These are phyloP conservation scores for Lepraria neglecta DNA, from an alignment of 495 filamentous ascomycete genomes.

Conservation along the genomic window DNA sequence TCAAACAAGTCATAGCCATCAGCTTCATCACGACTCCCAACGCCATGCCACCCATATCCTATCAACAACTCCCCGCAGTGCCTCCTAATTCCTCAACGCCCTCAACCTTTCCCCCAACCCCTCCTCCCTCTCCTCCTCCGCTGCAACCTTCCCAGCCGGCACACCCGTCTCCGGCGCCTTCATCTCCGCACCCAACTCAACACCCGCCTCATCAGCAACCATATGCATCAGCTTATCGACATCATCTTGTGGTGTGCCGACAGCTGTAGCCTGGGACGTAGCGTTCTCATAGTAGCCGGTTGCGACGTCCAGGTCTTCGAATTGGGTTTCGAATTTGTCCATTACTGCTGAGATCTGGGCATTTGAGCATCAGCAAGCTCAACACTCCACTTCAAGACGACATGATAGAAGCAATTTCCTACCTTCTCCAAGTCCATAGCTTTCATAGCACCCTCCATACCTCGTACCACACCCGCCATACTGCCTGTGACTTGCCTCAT, in stretches of 20 bases:
- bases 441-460: slow-evolving; percentile 62
- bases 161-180: slow-evolving; percentile 38
- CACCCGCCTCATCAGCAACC: slow-evolving; percentile 74
- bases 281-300: slow-evolving; percentile 81
- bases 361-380: too few species aligned
- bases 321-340: slow-evolving; percentile 76
- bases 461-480: slow-evolving; percentile 58
- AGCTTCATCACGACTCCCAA: slow-evolving; percentile 5
- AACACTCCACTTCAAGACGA: too few species aligned
- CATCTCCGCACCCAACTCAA: slow-evolving; percentile 67
- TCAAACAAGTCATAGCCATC: too few species aligned
- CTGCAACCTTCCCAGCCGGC: slow-evolving; percentile 32
- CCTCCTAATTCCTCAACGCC: slow-evolving; percentile 40
- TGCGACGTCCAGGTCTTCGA: slow-evolving; percentile 76
- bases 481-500: slow-evolving; percentile 59
- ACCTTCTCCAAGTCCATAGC: slow-evolving; percentile 31
- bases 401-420: too few species aligned
- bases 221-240: slow-evolving; percentile 74
- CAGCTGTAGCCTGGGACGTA: slow-evolving; percentile 64
- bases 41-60: background rate
- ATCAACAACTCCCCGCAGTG: background rate
- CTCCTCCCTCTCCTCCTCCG: slow-evolving; percentile 43
- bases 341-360: slow-evolving; percentile 53
- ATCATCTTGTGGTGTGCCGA: slow-evolving; percentile 73
- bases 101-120: slow-evolving; percentile 42